Evolutionary conservation across 805 yeast genomes (phyloP).

Genomic region (Sugiyamaella americana): DNA sequence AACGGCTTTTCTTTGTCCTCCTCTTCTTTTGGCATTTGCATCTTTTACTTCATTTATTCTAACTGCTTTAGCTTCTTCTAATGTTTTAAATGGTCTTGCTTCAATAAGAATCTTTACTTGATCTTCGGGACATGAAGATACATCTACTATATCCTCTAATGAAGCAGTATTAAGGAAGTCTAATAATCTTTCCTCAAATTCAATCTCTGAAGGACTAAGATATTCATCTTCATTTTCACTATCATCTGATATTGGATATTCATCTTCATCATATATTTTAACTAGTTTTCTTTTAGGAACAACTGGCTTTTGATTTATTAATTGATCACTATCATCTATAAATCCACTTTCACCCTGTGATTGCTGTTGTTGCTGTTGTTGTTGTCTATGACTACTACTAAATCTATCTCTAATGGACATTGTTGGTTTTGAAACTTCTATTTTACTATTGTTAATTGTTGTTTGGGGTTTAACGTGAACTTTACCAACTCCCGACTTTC

Average conservation of each 20-base stretch:
- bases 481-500: background rate
- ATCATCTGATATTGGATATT: constrained; percentile 15
- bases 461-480: constrained; percentile 2
- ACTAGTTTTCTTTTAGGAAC: constrained; percentile 9
- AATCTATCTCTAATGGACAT: constrained; percentile 35
- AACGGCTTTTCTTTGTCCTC: constrained; percentile 46
- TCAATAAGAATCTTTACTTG: constrained; percentile 59
- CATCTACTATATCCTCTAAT: constrained; percentile 69
- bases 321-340: background rate
- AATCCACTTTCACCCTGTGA: background rate
- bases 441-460: constrained; percentile 22
- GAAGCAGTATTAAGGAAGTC: constrained; percentile 76
- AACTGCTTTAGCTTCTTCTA: constrained; percentile 54
- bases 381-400: constrained; percentile 14
- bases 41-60: constrained; percentile 40
- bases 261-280: constrained; percentile 10
- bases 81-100: constrained; percentile 60
- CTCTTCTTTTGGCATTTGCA: constrained; percentile 30
- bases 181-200: constrained; percentile 61
- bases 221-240: constrained; percentile 43
- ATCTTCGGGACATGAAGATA: constrained; percentile 62
- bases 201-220: constrained; percentile 40
- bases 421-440: constrained; percentile 26
- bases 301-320: constrained; percentile 8
- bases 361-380: constrained; percentile 1